Evolutionary conservation across 2,329 filamentous ascomycete species (phyloP), one percentile per base, ranked within the genome.

Genomic region (Penicillium sp.): DNA sequence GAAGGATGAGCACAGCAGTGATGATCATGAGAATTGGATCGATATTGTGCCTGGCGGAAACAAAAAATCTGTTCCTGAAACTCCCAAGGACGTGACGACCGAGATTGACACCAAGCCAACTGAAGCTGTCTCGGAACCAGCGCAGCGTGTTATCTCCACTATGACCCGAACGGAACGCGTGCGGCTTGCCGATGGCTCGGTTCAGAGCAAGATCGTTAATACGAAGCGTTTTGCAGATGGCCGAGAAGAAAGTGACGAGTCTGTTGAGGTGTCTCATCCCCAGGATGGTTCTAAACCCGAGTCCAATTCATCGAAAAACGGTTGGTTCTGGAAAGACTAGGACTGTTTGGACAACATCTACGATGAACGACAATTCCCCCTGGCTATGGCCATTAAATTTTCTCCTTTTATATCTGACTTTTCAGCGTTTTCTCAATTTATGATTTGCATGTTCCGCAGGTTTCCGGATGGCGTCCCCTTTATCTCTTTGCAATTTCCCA

Each of bases 161-260:
- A 71, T 83, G 40, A 85, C 81, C 1, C 84, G 78, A 0, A 86
- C 82, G 2, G 79, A 84, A 59, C 81, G 81, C 4, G 79, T 76
- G 4, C 79, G 78, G 2, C 72, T 81, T 2, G 75, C 82, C 0
- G 84, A 87, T 66, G 85, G 85, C 13, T 82, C 80, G 0, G 72
- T 85, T 2, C 80, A 81, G 9, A 86, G 81, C 0, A 85, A 81
- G 61, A 78, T 80, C 2, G 73, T 84, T 10, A 71, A 84, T 16
- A 86, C 82, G 59, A 82, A 81, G 64, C 77, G 81, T 3, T 87
- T 85, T 63, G 74, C 81, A 1, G 83, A 87, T 71, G 85, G 85
- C 0, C 76, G 78, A 4, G 84, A 86, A 64, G 83, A 86, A 66
- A 82, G 72, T 34, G 78, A 81, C 9, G 82, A 85, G 61, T 82